A percentile compares a stretch with the other conserved stretches of the same genome.
Evolutionary conservation across 2,329 filamentous ascomycete species (phyloP).

Genomic region (Trichophyton mentagrophytes): DNA sequence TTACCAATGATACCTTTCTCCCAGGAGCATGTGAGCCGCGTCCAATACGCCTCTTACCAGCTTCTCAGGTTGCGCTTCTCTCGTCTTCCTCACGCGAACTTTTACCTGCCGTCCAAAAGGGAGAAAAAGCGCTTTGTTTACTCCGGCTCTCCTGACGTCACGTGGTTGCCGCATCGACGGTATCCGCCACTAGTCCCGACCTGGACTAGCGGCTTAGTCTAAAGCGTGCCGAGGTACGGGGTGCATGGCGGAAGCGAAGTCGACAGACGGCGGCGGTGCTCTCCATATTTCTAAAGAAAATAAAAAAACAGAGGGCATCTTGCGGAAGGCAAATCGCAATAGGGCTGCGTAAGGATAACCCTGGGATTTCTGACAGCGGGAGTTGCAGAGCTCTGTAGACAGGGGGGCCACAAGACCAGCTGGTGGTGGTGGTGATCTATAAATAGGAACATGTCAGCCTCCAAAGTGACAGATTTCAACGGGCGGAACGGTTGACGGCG

Average conservation of each 20-base stretch:
- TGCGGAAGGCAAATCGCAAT: background rate
- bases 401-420: background rate
- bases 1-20: background rate
- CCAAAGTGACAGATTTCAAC: too few species aligned
- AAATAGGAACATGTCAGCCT: background rate
- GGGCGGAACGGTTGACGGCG: too few species aligned
- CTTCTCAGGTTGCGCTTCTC: background rate
- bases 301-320: background rate
- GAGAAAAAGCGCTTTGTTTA: slow-evolving; percentile 2
- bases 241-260: background rate
- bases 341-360: background rate
- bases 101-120: background rate
- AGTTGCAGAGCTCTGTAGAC: background rate
- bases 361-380: background rate
- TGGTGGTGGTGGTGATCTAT: background rate
- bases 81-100: background rate
- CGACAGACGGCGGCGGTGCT: background rate
- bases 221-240: background rate
- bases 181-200: background rate
- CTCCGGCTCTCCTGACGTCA: background rate
- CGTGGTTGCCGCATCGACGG: background rate
- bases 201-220: background rate
- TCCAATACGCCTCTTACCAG: too few species aligned
- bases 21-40: background rate
- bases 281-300: background rate